Conservation (phyloP, 805 yeast genomes). For the Candida chilensis region DNA sequence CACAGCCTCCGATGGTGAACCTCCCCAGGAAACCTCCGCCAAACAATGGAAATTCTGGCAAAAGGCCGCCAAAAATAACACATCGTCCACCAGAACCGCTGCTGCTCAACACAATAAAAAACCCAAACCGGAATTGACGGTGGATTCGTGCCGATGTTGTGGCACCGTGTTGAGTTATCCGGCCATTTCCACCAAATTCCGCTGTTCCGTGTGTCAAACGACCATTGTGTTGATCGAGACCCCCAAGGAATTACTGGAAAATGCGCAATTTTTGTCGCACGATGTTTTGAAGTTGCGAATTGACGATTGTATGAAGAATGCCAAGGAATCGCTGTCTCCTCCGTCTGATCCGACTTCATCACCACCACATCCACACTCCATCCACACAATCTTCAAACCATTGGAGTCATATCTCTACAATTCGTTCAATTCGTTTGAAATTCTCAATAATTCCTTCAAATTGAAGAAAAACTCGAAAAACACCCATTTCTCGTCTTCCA, state of each 20-base stretch:
- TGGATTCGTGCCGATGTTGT: slow-evolving; percentile 33
- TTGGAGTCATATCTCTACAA: slow-evolving; percentile 35
- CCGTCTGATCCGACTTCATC: slow-evolving; percentile 5
- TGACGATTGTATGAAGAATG: slow-evolving; percentile 18
- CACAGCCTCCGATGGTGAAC: no score
- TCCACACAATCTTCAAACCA: slow-evolving; percentile 33
- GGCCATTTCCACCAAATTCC: slow-evolving; percentile 24
- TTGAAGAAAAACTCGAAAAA: slow-evolving; percentile 13
- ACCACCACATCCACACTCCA: slow-evolving; percentile 9
- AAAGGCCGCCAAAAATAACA: no score
- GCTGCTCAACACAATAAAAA: no score
- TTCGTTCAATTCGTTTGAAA: slow-evolving; percentile 36
- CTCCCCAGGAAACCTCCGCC: no score
- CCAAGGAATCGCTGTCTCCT: slow-evolving; percentile 3
- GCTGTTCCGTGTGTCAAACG: slow-evolving; percentile 56
- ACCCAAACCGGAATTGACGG: no score
- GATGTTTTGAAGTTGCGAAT: slow-evolving; percentile 19
- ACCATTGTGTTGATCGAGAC: slow-evolving; percentile 20
- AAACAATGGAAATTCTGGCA: no score
- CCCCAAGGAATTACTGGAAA: slow-evolving; percentile 2
- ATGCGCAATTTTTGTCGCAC: slow-evolving; percentile 16
- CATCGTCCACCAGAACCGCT: no score
- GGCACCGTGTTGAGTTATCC: slow-evolving; percentile 32
- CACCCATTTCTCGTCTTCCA: slow-evolving; percentile 33
- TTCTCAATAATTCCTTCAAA: slow-evolving; percentile 50